These are phyloP conservation scores for Coix lacrymajobi DNA, from an alignment of 176 grass and related monocot genomes.

Conservation along the genomic window DNA sequence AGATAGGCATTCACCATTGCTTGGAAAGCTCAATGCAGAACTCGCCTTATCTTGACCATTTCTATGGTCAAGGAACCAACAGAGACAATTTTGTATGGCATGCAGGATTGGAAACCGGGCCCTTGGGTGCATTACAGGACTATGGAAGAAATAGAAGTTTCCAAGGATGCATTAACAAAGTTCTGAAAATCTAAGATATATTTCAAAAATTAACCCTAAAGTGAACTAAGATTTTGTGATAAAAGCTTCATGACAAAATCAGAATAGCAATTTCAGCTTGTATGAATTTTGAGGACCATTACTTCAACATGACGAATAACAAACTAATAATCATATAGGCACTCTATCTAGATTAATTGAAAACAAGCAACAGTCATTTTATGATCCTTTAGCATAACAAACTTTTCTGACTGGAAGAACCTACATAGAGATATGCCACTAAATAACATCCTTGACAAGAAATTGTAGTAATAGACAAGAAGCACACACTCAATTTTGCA, in stretches of 20 bases:
- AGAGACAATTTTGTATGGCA: neutral
- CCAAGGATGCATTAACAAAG: no score
- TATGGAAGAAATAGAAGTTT: no score
- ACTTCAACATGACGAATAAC: neutral
- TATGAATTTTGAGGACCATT: no score
- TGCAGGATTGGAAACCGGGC: no score
- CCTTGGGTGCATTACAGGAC: no score
- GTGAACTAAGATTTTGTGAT: neutral
- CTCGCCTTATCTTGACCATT: no score
- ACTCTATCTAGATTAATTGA: neutral
- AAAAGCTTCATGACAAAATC: neutral
- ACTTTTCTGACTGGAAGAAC: neutral
- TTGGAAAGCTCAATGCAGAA: slow-evolving; percentile 2
- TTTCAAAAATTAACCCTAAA: neutral
- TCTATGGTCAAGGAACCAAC: neutral
- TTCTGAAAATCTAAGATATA: neutral
- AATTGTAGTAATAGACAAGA: neutral
- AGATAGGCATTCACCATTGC: neutral
- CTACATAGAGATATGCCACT: neutral
- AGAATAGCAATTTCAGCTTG: neutral
- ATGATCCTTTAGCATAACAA: neutral
- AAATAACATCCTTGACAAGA: neutral
- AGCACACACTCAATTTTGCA: neutral
- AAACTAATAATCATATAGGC: neutral
- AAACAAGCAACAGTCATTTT: neutral